Percentiles rank a stretch among this genome's conserved stretches.
Conservation (phyloP, 164 flowering plant genomes). For the Magnolia kwangsiensis region DNA sequence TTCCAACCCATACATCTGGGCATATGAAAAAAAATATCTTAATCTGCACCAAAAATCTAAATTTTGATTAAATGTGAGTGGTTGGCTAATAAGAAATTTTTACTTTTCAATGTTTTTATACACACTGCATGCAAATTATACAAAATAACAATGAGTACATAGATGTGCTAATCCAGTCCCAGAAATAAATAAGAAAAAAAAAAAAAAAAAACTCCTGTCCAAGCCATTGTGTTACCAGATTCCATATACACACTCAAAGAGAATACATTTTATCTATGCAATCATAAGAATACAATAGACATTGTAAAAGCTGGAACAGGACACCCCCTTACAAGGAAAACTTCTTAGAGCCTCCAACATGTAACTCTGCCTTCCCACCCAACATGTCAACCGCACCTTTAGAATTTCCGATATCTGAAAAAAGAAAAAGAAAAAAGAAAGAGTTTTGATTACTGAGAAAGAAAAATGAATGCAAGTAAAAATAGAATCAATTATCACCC, state of each 20-base stretch:
- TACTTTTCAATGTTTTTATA: no score
- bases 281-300: background rate
- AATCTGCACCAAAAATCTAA: no score
- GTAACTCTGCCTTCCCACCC: constrained; percentile 17
- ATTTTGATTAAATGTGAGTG: no score
- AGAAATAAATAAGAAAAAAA: no score
- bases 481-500: background rate
- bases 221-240: background rate
- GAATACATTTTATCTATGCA: background rate
- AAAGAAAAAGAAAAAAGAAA: background rate
- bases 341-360: constrained; percentile 18
- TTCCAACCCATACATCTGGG: no score
- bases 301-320: constrained; percentile 2
- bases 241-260: background rate
- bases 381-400: constrained; percentile 17
- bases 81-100: no score
- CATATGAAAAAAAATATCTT: no score
- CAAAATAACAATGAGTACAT: no score
- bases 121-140: no score
- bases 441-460: constrained; percentile 4
- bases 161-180: no score
- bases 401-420: constrained; percentile 27
- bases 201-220: background rate
- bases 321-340: constrained; percentile 33
- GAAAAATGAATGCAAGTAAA: background rate